These are phyloP conservation scores for Globisporangium lucens DNA, from an alignment of 352 stramenopile genomes.

Conservation along the genomic window DNA sequence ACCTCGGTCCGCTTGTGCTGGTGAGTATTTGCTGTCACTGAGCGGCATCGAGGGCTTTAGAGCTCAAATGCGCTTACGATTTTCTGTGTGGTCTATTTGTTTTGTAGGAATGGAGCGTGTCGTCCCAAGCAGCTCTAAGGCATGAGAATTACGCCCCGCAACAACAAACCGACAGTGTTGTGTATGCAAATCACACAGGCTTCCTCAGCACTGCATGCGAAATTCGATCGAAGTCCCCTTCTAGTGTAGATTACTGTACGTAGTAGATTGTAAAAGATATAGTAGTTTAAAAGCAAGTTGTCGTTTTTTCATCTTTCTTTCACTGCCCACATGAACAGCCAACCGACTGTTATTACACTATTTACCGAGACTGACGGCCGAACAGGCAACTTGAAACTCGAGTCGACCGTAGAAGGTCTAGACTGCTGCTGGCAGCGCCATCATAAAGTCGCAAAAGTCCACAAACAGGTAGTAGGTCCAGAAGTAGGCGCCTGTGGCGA, in stretches of 20 bases:
- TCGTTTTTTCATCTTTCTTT: too few relatives aligned
- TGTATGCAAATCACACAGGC: neutral
- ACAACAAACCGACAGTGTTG: neutral
- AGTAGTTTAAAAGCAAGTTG: too few relatives aligned
- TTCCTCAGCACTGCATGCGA: too few relatives aligned
- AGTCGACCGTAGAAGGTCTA: conserved; percentile 15
- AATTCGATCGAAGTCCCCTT: too few relatives aligned
- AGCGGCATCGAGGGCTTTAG: neutral
- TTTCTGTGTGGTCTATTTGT: neutral
- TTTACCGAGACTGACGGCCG: too few relatives aligned
- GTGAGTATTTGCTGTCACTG: neutral
- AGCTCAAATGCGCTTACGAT: neutral
- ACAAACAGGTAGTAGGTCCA: conserved; percentile 80
- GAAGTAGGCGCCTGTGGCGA: conserved; percentile 81
- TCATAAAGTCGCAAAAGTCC: conserved; percentile 82
- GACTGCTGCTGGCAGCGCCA: conserved; percentile 50
- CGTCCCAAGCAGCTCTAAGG: neutral
- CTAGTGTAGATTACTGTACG: too few relatives aligned
- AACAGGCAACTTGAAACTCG: too few relatives aligned
- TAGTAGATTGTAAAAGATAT: too few relatives aligned
- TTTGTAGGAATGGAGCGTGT: neutral
- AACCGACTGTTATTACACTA: too few relatives aligned
- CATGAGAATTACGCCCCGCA: neutral
- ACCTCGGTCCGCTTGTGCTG: neutral
- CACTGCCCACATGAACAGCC: too few relatives aligned